These are phyloP conservation scores for Aegle marmelos DNA, from an alignment of 345 rosid genomes.

Conservation along the genomic window DNA sequence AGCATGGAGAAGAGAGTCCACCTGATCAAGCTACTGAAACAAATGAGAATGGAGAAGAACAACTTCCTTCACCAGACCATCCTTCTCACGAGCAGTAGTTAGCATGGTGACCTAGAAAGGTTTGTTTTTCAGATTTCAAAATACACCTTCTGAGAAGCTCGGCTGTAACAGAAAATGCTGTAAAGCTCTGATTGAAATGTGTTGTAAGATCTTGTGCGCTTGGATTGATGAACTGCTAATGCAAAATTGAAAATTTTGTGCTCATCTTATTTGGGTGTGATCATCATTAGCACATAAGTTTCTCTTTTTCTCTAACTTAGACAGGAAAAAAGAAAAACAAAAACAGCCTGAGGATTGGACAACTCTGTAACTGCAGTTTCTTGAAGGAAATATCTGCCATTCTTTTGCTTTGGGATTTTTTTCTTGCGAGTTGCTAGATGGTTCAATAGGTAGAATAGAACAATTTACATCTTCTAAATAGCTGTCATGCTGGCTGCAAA, in stretches of 20 bases:
- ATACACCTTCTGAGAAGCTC: not conserved
- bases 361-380: not conserved
- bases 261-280: not conserved
- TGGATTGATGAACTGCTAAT: not conserved
- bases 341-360: not conserved
- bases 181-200: slow-evolving; percentile 3
- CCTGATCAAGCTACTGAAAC: slow-evolving; percentile 5
- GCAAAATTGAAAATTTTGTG: not conserved
- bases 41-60: slow-evolving; percentile 5
- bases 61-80: not conserved
- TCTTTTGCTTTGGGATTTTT: not conserved
- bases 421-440: not conserved
- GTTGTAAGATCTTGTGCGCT: not conserved
- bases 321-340: not conserved
- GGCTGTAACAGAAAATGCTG: not conserved
- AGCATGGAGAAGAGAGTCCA: slow-evolving; percentile 28
- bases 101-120: not conserved
- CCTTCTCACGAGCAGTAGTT: slow-evolving; percentile 3
- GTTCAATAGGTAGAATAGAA: not conserved
- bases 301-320: not conserved
- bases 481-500: no score
- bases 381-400: not conserved
- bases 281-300: not conserved
- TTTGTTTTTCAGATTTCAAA: not conserved
- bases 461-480: not conserved